Evolutionary conservation across 2,329 filamentous ascomycete species (phyloP), one percentile per base, ranked within the genome.

Genomic region (Phyllosticta ampelicida): DNA sequence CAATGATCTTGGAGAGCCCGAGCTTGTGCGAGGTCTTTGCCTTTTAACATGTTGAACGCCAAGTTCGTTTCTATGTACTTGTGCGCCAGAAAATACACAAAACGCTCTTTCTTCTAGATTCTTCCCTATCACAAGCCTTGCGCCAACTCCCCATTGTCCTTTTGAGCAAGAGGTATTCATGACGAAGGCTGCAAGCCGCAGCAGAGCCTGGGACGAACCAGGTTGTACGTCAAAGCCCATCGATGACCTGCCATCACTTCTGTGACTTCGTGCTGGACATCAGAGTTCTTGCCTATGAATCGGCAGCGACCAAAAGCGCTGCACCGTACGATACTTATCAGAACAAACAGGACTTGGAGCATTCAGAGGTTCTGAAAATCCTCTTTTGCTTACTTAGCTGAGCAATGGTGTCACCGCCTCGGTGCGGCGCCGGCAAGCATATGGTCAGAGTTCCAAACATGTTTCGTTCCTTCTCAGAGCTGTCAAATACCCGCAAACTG

Each of bases 361-460:
- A 16, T 20, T 29, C 11, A 29, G 30, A 19, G 2, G 50, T 52
- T 10, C 26, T 9, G 19, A 52, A 57, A 2, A 18, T 18, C 44
- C 68, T 64, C 3, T 62, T 63, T 55, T 73, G 19, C 8, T 68
- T 69, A 3, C 66, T 62, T 63, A 79, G 75, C 20, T 67, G 69
- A 2, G 77, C 61, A 3, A 74, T 63, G 0, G 81, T 67, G 0
- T 75, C 71, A 0, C 78, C 78, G 9, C 78, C 79, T n/a, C 65
- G 58, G 60, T 81, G 77, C 2, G 64, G 30, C 0, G 76, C 81
- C 0, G 78, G 77, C 3, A 82, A 67, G 60, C 71, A 74, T 21
- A 82, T 65, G 44, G 78, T 71, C 1, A 82, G 67, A 0, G 76
- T 81, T 3, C 76, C 79, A 60, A 82, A 73, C 74, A 79, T 79